Evolutionary conservation across 192 early-diverging fungal species (phyloP).

Genomic region (Coemansia sp.): DNA sequence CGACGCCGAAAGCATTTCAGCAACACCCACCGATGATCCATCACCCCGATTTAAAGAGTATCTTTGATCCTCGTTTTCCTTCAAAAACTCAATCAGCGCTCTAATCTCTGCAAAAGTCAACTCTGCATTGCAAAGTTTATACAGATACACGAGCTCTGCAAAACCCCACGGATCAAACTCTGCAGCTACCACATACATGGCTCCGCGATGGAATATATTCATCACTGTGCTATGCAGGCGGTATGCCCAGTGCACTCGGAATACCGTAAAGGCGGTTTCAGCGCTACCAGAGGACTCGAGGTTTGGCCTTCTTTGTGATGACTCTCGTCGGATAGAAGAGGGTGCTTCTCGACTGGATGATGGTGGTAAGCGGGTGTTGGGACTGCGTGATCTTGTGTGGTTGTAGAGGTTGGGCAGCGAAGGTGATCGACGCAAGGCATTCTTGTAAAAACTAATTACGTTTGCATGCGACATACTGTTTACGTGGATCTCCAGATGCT

Average conservation of each 20-base stretch:
- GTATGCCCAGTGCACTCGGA: constrained; percentile 35
- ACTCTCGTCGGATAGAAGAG: too few species aligned
- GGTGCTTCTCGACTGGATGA: too few species aligned
- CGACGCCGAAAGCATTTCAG: constrained; percentile 14
- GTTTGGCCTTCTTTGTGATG: too few species aligned
- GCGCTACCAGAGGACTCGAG: background rate
- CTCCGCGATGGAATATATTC: constrained; percentile 36
- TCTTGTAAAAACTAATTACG: background rate
- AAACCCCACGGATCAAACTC: constrained; percentile 21
- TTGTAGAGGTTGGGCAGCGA: background rate
- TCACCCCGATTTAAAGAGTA: too few species aligned
- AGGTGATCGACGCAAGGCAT: background rate
- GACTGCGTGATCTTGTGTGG: too few species aligned
- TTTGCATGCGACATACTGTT: background rate
- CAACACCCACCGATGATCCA: too few species aligned
- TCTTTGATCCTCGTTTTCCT: background rate
- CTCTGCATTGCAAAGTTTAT: constrained; percentile 23
- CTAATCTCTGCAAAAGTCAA: constrained; percentile 21
- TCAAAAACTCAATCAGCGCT: constrained; percentile 12
- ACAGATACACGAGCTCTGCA: constrained; percentile 1
- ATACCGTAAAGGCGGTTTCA: constrained; percentile 19
- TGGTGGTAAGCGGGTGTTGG: too few species aligned
- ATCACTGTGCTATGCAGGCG: constrained; percentile 26
- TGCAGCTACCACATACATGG: constrained; percentile 22
- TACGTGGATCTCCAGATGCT: too few species aligned